Base-by-base conservation (phyloP, 257 asterid species). In the Paulownia fortunei region DNA sequence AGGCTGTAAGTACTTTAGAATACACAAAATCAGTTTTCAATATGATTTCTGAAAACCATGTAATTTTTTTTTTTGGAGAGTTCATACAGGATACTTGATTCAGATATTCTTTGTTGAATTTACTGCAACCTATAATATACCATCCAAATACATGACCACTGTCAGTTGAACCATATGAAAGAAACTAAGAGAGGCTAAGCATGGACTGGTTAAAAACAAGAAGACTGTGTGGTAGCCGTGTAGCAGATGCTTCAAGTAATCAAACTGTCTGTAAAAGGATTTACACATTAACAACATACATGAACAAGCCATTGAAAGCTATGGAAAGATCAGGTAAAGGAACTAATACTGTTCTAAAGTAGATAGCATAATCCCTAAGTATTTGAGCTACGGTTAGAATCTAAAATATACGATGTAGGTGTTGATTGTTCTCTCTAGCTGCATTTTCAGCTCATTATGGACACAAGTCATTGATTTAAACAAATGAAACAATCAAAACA, bases 371-470 rank as follows among this genome's bases (percentile, higher is more conserved):
- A 9, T 26, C 26, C 74, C 64, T 58, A 68, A 23, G 76, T 66
- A 46, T 72, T 77, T 64, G 80, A 74, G 41, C 82, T 70, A 71
- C 37, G 76, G 82, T 78, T 74, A 76, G 82, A 79, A 78, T 27
- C 76, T 80, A 72, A 63, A 64, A 60, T 79, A 76, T 42, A 63
- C 23, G 73, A 65, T 65, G 56, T 10, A 21, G 80, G 37, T 55
- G 63, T 67, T 70, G 71, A 44, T 78, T 74, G 66, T 78, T 77
- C 65, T 56, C 63, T 73, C 39, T 63, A 63, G 79, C 77, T 55
- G 73, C 77, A 61, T 69, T 80, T 72, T 66, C 55, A 82, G 80
- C 85, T 77, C 80, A 63, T 41, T 80, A 49, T 80, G 72, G 78
- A 70, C 86, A 78, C 49, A 62, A 68, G 70, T 70, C 67, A 42